Percentiles rank a stretch among this genome's conserved stretches.
These are phyloP conservation scores for Erysiphe neolycopersici DNA, from an alignment of 2,329 filamentous ascomycete genomes.

Conservation along the genomic window DNA sequence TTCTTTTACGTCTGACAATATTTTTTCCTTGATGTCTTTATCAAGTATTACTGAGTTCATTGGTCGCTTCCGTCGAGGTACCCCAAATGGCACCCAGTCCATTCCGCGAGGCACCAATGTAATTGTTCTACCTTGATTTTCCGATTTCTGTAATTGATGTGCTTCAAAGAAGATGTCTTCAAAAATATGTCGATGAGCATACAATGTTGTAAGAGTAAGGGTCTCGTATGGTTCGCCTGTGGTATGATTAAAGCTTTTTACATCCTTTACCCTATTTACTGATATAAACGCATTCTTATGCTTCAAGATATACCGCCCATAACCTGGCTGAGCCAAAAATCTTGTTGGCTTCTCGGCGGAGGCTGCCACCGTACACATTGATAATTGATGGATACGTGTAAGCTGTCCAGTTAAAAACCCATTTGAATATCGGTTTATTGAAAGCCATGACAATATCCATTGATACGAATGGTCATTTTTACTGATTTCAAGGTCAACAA, in stretches of 20 bases:
- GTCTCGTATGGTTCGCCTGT: conserved; percentile 87
- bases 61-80: conserved; percentile 64
- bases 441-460: conserved; percentile 90
- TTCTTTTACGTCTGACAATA: conserved; percentile 23
- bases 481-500: conserved; percentile 89
- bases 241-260: conserved; percentile 43
- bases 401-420: conserved; percentile 22
- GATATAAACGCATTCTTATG: conserved; percentile 70
- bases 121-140: conserved; percentile 74
- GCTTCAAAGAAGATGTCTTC: conserved; percentile 76
- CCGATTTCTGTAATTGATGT: conserved; percentile 49
- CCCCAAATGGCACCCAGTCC: conserved; percentile 64
- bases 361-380: conserved; percentile 31
- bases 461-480: conserved; percentile 79
- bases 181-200: conserved; percentile 69
- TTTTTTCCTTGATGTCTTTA: conserved; percentile 34
- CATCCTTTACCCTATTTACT: conserved; percentile 65
- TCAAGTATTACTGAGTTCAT: conserved; percentile 72
- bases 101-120: conserved; percentile 70
- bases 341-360: conserved; percentile 38
- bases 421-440: conserved; percentile 39
- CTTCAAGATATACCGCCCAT: conserved; percentile 65
- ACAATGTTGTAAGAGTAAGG: conserved; percentile 73
- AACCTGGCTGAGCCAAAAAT: conserved; percentile 76
- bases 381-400: conserved; percentile 32